A percentile compares a stretch with the other conserved stretches of the same genome.
phyloP scores from a whole-genome alignment of 1,139 yeast species.

The Hemisphaericaspora lyxosophila region DNA sequence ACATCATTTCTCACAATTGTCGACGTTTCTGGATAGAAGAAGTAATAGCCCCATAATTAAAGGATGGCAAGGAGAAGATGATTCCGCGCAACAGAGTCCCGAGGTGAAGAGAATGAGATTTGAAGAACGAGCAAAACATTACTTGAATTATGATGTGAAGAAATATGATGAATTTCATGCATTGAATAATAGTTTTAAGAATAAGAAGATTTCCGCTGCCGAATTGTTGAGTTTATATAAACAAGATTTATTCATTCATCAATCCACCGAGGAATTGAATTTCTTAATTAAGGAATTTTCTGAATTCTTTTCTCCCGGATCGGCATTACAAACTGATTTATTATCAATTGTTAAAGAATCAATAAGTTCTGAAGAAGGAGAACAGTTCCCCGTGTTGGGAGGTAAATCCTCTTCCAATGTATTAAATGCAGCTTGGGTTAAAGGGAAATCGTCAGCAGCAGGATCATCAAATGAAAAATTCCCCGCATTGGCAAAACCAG shows the following conservation, averaged over 20 bases:
- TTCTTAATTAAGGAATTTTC: slow-evolving; percentile 57
- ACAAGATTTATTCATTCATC: slow-evolving; percentile 44
- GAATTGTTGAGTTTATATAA: slow-evolving; percentile 53
- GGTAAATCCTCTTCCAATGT: slow-evolving; percentile 20
- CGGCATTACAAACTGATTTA: slow-evolving; percentile 29
- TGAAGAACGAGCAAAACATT: slow-evolving; percentile 84
- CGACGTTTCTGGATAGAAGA: slow-evolving; percentile 47
- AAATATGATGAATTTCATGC: slow-evolving; percentile 50
- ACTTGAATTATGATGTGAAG: slow-evolving; percentile 54
- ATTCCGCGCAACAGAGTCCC: slow-evolving; percentile 35
- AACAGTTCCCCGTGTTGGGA: slow-evolving; percentile 36
- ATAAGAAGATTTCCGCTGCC: slow-evolving; percentile 46
- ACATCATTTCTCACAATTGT: slow-evolving; percentile 65
- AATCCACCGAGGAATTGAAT: slow-evolving; percentile 46
- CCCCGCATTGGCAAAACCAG: slow-evolving; percentile 52
- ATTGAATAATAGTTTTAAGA: slow-evolving; percentile 49
- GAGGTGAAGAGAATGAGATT: slow-evolving; percentile 62
- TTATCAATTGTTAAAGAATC: slow-evolving; percentile 25
- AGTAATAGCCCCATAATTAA: slow-evolving; percentile 5
- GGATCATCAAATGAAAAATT: slow-evolving; percentile 36
- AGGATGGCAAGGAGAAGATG: slow-evolving; percentile 20
- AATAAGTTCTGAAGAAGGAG: slow-evolving; percentile 20
- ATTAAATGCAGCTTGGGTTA: slow-evolving; percentile 30
- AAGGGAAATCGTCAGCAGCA: slow-evolving; percentile 16
- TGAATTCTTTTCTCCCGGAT: slow-evolving; percentile 47